A percentile compares a stretch with the other conserved stretches of the same genome.
phyloP scores from a whole-genome alignment of 2,329 filamentous ascomycete species.

The Cordyceps cateniannulata region DNA sequence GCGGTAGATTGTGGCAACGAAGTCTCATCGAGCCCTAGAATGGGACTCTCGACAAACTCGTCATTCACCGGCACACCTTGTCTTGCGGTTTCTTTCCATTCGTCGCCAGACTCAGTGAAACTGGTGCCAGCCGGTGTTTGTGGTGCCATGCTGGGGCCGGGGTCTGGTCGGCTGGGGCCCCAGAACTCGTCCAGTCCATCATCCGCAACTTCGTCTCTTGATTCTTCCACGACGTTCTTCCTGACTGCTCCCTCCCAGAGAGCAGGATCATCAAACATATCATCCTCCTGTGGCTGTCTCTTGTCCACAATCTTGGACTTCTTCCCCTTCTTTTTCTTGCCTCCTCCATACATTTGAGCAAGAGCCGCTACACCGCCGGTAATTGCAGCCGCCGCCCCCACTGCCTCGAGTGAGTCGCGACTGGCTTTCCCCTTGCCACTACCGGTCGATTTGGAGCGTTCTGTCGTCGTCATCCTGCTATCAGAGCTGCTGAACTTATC shows the following conservation, averaged over 20 bases:
- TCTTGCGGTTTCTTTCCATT: conserved; percentile 19
- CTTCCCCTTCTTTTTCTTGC: conserved; percentile 27
- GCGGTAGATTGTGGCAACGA: conserved; percentile 16
- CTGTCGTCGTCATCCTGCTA: neutral
- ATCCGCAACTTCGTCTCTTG: conserved; percentile 14
- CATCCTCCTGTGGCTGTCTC: conserved; percentile 31
- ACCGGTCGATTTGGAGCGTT: neutral
- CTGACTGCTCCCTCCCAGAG: conserved; percentile 39
- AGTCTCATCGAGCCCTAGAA: conserved; percentile 27
- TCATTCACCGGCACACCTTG: conserved; percentile 21
- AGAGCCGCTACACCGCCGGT: conserved; percentile 28
- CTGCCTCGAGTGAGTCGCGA: conserved; percentile 12
- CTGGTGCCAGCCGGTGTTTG: conserved; percentile 15
- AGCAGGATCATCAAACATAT: conserved; percentile 38
- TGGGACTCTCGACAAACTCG: conserved; percentile 31
- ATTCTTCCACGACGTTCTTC: conserved; percentile 24
- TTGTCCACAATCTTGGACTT: conserved; percentile 35
- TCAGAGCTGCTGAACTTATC: conserved; percentile 10
- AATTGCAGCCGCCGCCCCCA: conserved; percentile 21
- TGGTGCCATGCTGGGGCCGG: conserved; percentile 1
- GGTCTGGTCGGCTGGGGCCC: conserved; percentile 18
- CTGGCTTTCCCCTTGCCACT: neutral
- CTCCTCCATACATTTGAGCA: conserved; percentile 27
- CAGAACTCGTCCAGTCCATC: conserved; percentile 26
- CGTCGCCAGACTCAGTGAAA: conserved; percentile 18